Conservation (phyloP, 805 yeast species). For the Hyphopichia homilentoma region DNA sequence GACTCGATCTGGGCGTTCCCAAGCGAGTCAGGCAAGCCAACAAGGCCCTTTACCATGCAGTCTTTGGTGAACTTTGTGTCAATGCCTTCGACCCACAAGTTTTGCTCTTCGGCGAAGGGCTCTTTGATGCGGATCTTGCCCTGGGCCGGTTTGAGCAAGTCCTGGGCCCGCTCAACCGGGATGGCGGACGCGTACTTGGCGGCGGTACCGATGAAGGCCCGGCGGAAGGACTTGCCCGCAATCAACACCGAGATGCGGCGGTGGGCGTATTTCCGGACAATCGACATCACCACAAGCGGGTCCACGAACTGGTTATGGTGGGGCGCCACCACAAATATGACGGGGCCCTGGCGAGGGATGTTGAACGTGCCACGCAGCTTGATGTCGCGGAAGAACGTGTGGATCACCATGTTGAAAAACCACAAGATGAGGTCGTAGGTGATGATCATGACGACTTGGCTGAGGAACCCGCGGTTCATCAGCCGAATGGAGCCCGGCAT, state of each 20-base stretch:
- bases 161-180: slow-evolving; percentile 43
- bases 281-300: slow-evolving; percentile 34
- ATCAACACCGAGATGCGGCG: slow-evolving; percentile 33
- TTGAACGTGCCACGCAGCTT: slow-evolving; percentile 34
- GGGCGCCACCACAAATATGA: slow-evolving; percentile 40
- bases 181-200: slow-evolving; percentile 33
- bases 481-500: not conserved
- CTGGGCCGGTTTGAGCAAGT: slow-evolving; percentile 22
- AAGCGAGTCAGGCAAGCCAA: slow-evolving; percentile 34
- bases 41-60: slow-evolving; percentile 31
- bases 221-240: slow-evolving; percentile 34
- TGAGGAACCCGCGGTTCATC: not conserved
- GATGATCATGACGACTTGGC: slow-evolving; percentile 6
- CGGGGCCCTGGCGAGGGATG: slow-evolving; percentile 34
- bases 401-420: slow-evolving; percentile 31
- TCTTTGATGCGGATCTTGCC: slow-evolving; percentile 24
- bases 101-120: slow-evolving; percentile 9
- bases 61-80: slow-evolving; percentile 32
- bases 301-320: slow-evolving; percentile 43
- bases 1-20: slow-evolving; percentile 30
- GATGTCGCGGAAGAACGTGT: slow-evolving; percentile 40
- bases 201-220: slow-evolving; percentile 26
- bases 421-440: slow-evolving; percentile 28
- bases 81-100: slow-evolving; percentile 23
- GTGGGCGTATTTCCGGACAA: slow-evolving; percentile 26